Evolutionary conservation across 768 basidiomycete genomes (phyloP).

Genomic region (Podaxis mareebaensis): DNA sequence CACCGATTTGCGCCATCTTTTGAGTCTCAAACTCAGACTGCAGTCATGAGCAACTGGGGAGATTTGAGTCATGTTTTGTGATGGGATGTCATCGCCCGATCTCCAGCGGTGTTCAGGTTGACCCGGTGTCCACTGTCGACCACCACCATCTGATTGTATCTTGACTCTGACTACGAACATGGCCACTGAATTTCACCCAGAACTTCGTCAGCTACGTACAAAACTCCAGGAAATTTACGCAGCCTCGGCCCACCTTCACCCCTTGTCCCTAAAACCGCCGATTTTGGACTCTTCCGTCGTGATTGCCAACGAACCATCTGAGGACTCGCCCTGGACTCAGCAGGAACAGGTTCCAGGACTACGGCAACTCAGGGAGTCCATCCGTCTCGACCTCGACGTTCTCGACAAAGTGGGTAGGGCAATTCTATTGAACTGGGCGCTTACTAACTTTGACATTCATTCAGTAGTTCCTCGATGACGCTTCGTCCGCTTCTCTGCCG

Average conservation of each 20-base stretch:
- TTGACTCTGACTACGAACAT: not conserved
- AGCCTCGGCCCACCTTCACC: slow-evolving; percentile 39
- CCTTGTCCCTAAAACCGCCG: slow-evolving; percentile 37
- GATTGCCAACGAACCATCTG: slow-evolving; percentile 28
- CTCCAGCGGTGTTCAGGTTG: not conserved
- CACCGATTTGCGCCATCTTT: no score
- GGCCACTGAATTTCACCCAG: slow-evolving; percentile 26
- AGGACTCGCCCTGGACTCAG: slow-evolving; percentile 44
- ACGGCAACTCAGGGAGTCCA: slow-evolving; percentile 45
- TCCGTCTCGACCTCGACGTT: slow-evolving; percentile 45
- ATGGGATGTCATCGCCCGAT: not conserved
- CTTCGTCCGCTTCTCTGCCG: slow-evolving; percentile 43
- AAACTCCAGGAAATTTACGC: slow-evolving; percentile 35
- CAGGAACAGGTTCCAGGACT: slow-evolving; percentile 45
- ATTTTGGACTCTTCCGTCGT: slow-evolving; percentile 48
- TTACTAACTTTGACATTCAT: slow-evolving; percentile 20
- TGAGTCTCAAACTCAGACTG: not conserved
- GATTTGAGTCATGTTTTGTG: not conserved
- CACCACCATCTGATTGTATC: not conserved
- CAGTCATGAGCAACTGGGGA: not conserved
- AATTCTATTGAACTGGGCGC: not conserved
- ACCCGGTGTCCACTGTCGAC: not conserved
- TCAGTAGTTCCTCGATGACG: slow-evolving; percentile 65
- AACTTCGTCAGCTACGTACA: slow-evolving; percentile 30
- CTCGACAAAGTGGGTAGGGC: slow-evolving; percentile 41